Conservation (phyloP, 2,329 filamentous ascomycete species). For the Epichloe baconii region DNA sequence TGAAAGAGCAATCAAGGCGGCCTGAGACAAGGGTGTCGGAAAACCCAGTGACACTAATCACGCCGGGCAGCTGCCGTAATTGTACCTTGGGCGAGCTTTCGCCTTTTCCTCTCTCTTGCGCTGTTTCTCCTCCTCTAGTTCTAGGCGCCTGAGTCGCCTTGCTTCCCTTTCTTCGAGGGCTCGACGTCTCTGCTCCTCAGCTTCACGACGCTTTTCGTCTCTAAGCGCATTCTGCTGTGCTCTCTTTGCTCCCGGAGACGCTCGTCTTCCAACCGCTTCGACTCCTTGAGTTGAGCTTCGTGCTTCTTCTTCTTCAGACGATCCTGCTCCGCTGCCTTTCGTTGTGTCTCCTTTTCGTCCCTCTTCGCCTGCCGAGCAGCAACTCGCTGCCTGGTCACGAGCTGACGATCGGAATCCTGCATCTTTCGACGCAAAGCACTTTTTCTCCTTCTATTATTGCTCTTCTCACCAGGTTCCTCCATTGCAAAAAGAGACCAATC, state of each 20-base stretch:
- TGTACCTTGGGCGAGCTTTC: conserved; percentile 11
- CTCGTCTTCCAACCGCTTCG: conserved; percentile 9
- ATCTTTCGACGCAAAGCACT: conserved; percentile 11
- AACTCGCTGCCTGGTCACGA: conserved; percentile 6
- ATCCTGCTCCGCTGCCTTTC: conserved; percentile 1
- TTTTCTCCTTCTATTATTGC: conserved; percentile 7
- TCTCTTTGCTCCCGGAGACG: conserved; percentile 8
- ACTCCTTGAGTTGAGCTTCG: conserved; percentile 4
- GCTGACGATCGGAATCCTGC: conserved; percentile 12
- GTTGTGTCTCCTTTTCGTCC: conserved; percentile 2
- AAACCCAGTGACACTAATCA: conserved; percentile 8
- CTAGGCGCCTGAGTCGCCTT: conserved; percentile 2
- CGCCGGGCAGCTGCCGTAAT: conserved; percentile 9
- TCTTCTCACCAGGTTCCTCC: conserved; percentile 5
- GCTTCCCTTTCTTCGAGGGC: conserved; percentile 8
- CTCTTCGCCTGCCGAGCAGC: conserved; percentile 2
- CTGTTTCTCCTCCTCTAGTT: conserved; percentile 7
- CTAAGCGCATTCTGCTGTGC: conserved; percentile 5
- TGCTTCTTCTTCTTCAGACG: conserved; percentile 4
- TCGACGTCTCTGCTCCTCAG: conserved; percentile 9
- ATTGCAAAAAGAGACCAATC: conserved; percentile 19
- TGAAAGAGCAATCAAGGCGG: not conserved
- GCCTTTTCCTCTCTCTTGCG: conserved; percentile 10
- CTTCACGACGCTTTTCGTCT: conserved; percentile 5
- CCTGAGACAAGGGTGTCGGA: not conserved